Percentiles rank a stretch among this genome's conserved stretches.
These are phyloP conservation scores for Polytrichum commune DNA, from an alignment of 225 moss, liverwort and hornwort genomes.

Conservation along the genomic window DNA sequence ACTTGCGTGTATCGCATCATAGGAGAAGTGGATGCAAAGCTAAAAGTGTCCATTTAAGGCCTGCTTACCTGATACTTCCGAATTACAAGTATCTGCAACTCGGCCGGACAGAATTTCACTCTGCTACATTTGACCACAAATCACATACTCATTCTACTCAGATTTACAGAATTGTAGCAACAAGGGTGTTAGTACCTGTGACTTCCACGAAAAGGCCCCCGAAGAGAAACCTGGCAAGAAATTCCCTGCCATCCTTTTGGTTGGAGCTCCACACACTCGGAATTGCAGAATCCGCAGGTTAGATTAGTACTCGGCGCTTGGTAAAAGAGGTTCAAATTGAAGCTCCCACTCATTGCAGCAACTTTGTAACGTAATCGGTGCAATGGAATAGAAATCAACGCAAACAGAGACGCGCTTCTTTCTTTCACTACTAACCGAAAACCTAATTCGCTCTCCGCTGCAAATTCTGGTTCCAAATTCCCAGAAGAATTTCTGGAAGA, in stretches of 20 bases:
- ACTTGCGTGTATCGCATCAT: too few species aligned
- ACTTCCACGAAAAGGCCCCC: slow-evolving; percentile 10
- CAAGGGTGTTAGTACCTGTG: neutral
- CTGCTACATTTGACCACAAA: neutral
- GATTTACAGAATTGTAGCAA: neutral
- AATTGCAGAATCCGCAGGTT: slow-evolving; percentile 18
- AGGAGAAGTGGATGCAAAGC: too few species aligned
- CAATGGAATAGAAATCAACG: neutral
- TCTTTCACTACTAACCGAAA: too few species aligned
- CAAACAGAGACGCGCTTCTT: too few species aligned
- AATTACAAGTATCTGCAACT: neutral
- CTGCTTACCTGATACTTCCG: neutral
- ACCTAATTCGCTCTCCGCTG: too few species aligned
- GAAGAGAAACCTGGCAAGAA: slow-evolving; percentile 8
- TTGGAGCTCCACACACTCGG: slow-evolving; percentile 13
- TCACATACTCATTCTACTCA: slow-evolving; percentile 14
- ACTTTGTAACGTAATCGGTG: neutral
- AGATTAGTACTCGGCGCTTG: slow-evolving; percentile 15
- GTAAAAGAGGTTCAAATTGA: slow-evolving; percentile 11
- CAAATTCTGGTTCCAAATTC: too few species aligned
- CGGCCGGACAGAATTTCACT: neutral
- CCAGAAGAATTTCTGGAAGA: too few species aligned
- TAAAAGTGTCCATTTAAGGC: neutral
- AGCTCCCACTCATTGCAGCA: slow-evolving; percentile 36
- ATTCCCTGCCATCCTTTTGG: slow-evolving; percentile 22